Evolutionary conservation across 352 stramenopile genomes (phyloP), one percentile per base, ranked within the genome.

Genomic region (Globisporangium iwayamae): DNA sequence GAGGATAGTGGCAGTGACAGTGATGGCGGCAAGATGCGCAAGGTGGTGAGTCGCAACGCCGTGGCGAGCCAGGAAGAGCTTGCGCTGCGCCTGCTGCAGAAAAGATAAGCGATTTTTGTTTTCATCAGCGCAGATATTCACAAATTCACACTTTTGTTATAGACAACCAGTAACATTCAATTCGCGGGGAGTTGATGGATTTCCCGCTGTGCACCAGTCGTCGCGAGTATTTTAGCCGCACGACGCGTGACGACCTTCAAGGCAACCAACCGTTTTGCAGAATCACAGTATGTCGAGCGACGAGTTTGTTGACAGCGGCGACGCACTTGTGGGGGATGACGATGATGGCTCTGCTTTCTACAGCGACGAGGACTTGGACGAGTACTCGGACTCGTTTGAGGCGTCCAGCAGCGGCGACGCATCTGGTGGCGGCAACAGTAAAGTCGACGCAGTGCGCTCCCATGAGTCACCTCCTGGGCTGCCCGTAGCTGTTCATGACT

Each of bases 41-140:
- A 85, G 63, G 67, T 83, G n/a, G 73, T 87, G 43, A 68, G 56
- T 39, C 74, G 63, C 50, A 58, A 74, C 18, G 73, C 72, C 28
- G 78, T 91, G 20, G 74, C 71, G 59, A 91, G 69, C 58, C 84
- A 93, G 60, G 87, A 95, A 81, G 87, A 90, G 65, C 66, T 93
- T 57, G 87, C 83, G 41, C 72, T 95, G 66, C 78, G 78, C 16
- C 73, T 95, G 75, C 68, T 95, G 72, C 85, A 94, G 72, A 76
- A 76, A 63, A 67, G 76, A 61, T 85, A 81, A 53, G 25, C 20
- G 22, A 2, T 8, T 5, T 9, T 36, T 36, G 32, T 9, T 36
- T 36, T 8, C 32, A 36, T 36, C 32, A 9, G 25, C 32, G 32
- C 32, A 36, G 32, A 36, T 36, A 36, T 36, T 36, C 32, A 36